These are phyloP conservation scores for Elsinoe fawcettii DNA, from an alignment of 2,329 filamentous ascomycete genomes.

Conservation along the genomic window DNA sequence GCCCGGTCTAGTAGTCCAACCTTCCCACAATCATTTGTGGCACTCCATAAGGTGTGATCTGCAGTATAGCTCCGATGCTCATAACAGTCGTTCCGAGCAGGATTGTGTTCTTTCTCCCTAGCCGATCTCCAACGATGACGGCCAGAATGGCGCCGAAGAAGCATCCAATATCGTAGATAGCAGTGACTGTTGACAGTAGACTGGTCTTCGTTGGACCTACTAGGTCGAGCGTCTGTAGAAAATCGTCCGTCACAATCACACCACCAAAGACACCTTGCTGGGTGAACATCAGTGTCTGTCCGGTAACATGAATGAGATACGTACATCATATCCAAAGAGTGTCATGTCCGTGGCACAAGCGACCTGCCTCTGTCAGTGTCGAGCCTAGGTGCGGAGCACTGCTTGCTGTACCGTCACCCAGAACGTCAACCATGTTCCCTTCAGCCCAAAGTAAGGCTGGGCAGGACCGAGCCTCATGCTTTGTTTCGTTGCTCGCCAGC, in stretches of 20 bases:
- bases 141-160: conserved; percentile 49
- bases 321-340: conserved; percentile 30
- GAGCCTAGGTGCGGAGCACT: conserved; percentile 15
- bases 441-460: conserved; percentile 45
- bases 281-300: conserved; percentile 23
- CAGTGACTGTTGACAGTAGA: conserved; percentile 41
- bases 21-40: conserved; percentile 44
- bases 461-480: background rate
- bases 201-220: conserved; percentile 22
- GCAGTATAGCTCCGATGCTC: conserved; percentile 42
- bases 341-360: conserved; percentile 42
- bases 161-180: conserved; percentile 53
- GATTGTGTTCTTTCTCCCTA: conserved; percentile 43
- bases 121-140: conserved; percentile 42
- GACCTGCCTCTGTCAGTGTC: conserved; percentile 26
- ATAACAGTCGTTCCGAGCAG: conserved; percentile 43
- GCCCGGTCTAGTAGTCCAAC: conserved; percentile 12
- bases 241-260: conserved; percentile 48
- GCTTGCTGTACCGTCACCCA: conserved; percentile 41
- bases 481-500: background rate
- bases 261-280: conserved; percentile 50
- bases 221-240: conserved; percentile 42
- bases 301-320: background rate
- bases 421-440: conserved; percentile 49
- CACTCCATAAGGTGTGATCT: conserved; percentile 39